phyloP scores from a whole-genome alignment of 1,284 basidiomycete species.

The Microbotryomycetes sp. region DNA sequence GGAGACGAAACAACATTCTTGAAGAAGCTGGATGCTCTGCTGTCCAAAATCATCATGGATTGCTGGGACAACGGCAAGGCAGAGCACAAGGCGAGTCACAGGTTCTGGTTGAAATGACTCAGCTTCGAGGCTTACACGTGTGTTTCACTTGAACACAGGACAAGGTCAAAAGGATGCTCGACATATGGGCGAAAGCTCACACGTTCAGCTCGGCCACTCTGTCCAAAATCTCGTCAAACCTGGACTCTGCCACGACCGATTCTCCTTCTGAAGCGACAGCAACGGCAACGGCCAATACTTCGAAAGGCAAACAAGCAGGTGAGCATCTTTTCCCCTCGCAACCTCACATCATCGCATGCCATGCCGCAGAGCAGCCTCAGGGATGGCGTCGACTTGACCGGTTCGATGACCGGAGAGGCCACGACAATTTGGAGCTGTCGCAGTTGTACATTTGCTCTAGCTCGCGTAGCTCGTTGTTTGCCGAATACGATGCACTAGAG shows the following conservation, averaged over 20 bases:
- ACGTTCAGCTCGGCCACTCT: conserved; percentile 72
- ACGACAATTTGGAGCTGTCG: not conserved
- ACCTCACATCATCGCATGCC: too few species aligned
- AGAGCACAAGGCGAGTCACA: conserved; percentile 72
- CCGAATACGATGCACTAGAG: conserved; percentile 1
- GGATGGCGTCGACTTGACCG: too few species aligned
- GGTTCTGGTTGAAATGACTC: too few species aligned
- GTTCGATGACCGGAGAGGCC: too few species aligned
- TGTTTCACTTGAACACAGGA: conserved; percentile 68
- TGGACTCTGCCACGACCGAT: not conserved
- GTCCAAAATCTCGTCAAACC: conserved; percentile 41
- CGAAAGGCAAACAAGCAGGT: too few species aligned
- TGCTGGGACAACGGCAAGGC: conserved; percentile 57
- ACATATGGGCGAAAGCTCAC: conserved; percentile 82
- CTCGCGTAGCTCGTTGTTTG: not conserved
- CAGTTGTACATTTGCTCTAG: not conserved
- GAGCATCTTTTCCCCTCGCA: not conserved
- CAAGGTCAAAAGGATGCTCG: conserved; percentile 87
- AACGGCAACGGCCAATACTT: not conserved
- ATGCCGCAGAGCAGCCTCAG: too few species aligned
- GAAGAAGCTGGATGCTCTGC: conserved; percentile 73
- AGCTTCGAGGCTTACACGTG: too few species aligned
- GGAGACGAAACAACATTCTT: conserved; percentile 61
- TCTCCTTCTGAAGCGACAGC: too few species aligned
- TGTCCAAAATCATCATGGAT: conserved; percentile 75